These are phyloP conservation scores for Coix lacrymajobi DNA, from an alignment of 176 grass and related monocot genomes.

Conservation along the genomic window DNA sequence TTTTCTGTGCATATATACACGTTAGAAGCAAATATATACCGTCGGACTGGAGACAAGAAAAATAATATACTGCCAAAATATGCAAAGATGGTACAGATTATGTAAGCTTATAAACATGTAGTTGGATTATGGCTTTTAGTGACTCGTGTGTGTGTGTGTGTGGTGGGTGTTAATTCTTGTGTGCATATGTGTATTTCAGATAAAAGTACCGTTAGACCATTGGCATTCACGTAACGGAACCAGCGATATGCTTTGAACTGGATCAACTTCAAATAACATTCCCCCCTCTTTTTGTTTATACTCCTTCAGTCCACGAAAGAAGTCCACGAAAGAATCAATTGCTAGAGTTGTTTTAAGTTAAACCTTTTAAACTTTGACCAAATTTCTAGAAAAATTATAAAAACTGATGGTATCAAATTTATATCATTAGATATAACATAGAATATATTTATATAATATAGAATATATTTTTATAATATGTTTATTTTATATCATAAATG, in stretches of 20 bases:
- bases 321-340: too few relatives aligned
- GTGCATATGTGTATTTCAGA: not conserved
- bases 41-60: not conserved
- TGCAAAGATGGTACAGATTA: not conserved
- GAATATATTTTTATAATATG: too few relatives aligned
- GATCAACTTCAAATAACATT: too few relatives aligned
- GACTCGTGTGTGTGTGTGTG: not conserved
- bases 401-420: too few relatives aligned
- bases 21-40: not conserved
- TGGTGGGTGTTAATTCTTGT: not conserved
- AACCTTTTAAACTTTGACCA: too few relatives aligned
- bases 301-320: too few relatives aligned
- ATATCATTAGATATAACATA: too few relatives aligned
- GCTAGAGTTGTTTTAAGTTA: too few relatives aligned
- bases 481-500: too few relatives aligned
- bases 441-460: too few relatives aligned
- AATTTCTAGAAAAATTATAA: too few relatives aligned
- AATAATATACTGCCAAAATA: not conserved
- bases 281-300: too few relatives aligned
- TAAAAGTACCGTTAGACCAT: not conserved
- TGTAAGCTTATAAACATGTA: constrained; percentile 3
- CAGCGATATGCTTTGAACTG: not conserved
- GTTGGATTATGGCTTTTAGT: not conserved
- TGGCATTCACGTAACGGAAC: not conserved
- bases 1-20: constrained; percentile 18